Evolutionary conservation across 2,329 filamentous ascomycete genomes (phyloP), one percentile per base, ranked within the genome.

Genomic region (Metarhizium sp.): DNA sequence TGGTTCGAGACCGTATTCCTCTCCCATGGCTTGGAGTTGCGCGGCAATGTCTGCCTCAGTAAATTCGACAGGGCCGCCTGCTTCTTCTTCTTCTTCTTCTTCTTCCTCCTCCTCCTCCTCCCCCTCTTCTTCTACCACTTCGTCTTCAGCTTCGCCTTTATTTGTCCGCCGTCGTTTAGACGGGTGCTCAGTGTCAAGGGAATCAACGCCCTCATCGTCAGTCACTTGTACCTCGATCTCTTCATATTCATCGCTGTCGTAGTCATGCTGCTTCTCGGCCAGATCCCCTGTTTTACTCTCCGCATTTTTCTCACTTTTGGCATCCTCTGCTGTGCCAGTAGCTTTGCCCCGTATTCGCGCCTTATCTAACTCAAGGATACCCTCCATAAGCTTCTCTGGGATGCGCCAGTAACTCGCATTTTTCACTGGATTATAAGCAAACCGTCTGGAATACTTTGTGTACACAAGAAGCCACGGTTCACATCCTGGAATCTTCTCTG

Each of bases 371-470:
- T 84, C 79, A 52, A 86, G 62, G 54, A 94, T 88, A 14, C 84
- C 90, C 58, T 87, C 85, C 79, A 92, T 86, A 40, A 99, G 78
- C 67, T 94, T 86, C 55, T 90, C 83, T 0, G 94, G 94, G 63
- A 96, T 94, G 64, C 90, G 90, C 94, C 95, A 99, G 70, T 91
- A 91, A 70, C 92, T 97, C 61, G 91, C 80, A 42, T 92, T 88
- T 61, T 92, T 96, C 54, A 81, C 80, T 0, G 85, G 82, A 62
- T 99, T 96, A 74, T 95, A 89, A 2, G 92, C 91, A 66, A 99
- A 99, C 53, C 92, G 82, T 56, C 94, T 80, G 25, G 90, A 89
- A 59, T 92, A 84, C 67, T 90, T 96, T 1, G 94, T 99, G 67
- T 87, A 89, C n/a, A 99, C 90, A 3, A 99, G 75, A 0, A 95